These are phyloP conservation scores for Epichloe festucae DNA, from an alignment of 2,329 filamentous ascomycete species.

Conservation along the genomic window DNA sequence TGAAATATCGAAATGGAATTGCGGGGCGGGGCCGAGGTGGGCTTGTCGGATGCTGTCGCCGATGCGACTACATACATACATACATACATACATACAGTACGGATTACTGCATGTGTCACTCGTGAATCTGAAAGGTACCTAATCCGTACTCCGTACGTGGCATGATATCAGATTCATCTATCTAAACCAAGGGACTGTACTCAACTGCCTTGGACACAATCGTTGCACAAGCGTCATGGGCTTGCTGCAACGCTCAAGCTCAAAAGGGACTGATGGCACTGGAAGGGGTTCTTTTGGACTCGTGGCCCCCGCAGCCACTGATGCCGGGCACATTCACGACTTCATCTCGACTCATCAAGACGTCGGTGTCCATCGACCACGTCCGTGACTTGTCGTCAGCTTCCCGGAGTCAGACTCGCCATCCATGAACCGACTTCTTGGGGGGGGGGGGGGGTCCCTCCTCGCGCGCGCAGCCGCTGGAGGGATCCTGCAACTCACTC, in stretches of 20 bases:
- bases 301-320: too few relatives aligned
- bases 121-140: neutral
- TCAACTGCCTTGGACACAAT: too few relatives aligned
- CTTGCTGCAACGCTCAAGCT: too few relatives aligned
- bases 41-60: neutral
- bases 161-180: neutral
- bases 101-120: neutral
- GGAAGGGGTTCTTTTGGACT: too few relatives aligned
- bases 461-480: constrained; percentile 3
- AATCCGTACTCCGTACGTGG: neutral
- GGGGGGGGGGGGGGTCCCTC: neutral
- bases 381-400: neutral
- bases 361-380: neutral
- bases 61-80: neutral
- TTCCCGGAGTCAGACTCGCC: neutral
- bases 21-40: neutral
- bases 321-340: too few relatives aligned
- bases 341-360: too few relatives aligned
- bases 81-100: neutral
- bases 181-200: too few relatives aligned
- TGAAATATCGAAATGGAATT: too few relatives aligned
- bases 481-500: neutral
- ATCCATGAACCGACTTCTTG: neutral
- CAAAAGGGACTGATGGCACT: too few relatives aligned
- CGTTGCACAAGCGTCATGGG: too few relatives aligned